phyloP scores from a whole-genome alignment of 2,329 filamentous ascomycete species.

The Capronia epimyces region DNA sequence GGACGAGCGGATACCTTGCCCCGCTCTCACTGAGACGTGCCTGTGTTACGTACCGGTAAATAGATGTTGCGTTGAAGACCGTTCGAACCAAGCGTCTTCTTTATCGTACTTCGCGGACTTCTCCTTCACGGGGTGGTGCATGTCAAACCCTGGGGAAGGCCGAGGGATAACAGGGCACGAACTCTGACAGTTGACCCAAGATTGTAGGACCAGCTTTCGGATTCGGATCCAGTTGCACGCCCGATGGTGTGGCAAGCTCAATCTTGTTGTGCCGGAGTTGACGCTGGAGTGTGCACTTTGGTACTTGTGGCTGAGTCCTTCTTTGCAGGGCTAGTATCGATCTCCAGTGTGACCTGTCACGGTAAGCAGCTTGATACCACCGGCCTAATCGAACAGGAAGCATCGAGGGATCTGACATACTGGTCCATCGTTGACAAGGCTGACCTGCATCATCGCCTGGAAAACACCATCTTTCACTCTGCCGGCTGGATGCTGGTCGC shows the following conservation, averaged over 20 bases:
- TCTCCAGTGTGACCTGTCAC: conserved; percentile 37
- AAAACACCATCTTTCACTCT: conserved; percentile 93
- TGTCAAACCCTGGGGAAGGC: background rate
- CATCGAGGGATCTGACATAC: conserved; percentile 46
- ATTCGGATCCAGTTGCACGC: too few relatives aligned
- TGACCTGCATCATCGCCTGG: conserved; percentile 98
- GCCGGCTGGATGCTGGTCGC: conserved; percentile 63
- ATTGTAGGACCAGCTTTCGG: too few relatives aligned
- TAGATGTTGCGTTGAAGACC: background rate
- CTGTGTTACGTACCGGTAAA: conserved; percentile 15
- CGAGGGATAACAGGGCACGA: background rate
- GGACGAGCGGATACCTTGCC: conserved; percentile 21
- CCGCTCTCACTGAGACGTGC: conserved; percentile 10
- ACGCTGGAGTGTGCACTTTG: conserved; percentile 9
- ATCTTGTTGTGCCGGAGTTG: conserved; percentile 8
- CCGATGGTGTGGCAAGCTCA: background rate
- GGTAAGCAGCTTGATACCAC: conserved; percentile 7
- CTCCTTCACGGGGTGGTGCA: conserved; percentile 13
- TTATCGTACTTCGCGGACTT: conserved; percentile 19
- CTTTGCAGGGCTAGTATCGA: conserved; percentile 44
- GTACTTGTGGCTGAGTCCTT: conserved; percentile 29
- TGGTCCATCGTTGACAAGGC: conserved; percentile 78
- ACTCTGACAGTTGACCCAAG: too few relatives aligned
- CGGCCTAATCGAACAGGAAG: background rate
- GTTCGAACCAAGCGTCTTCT: background rate